phyloP scores from a whole-genome alignment of 305 asterid species.

The Fraxinus greggii region DNA sequence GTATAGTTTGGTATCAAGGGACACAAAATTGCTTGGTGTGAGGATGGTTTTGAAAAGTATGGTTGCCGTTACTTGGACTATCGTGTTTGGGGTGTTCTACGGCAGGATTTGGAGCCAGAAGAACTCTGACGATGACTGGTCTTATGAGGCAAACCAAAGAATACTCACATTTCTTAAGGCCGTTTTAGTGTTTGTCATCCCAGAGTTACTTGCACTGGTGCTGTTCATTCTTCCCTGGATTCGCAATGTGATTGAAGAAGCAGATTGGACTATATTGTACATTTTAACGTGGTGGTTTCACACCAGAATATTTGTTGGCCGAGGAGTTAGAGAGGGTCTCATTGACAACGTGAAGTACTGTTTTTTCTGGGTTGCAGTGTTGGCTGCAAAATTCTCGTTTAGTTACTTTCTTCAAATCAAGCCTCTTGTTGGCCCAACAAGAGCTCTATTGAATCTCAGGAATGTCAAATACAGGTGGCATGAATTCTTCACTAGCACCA shows the following conservation, averaged over 20 bases:
- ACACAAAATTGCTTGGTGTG: slow-evolving; percentile 65
- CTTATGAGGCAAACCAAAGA: slow-evolving; percentile 65
- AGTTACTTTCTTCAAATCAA: slow-evolving; percentile 87
- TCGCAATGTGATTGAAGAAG: slow-evolving; percentile 72
- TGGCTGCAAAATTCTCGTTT: slow-evolving; percentile 68
- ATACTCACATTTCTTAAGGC: slow-evolving; percentile 64
- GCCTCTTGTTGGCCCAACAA: slow-evolving; percentile 90
- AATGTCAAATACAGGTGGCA: slow-evolving; percentile 62
- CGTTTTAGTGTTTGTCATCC: slow-evolving; percentile 68
- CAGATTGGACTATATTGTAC: slow-evolving; percentile 56
- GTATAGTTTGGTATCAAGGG: slow-evolving; percentile 83
- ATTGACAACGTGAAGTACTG: slow-evolving; percentile 69
- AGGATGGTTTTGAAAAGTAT: slow-evolving; percentile 85
- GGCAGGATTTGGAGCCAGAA: slow-evolving; percentile 79
- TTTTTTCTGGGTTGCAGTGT: slow-evolving; percentile 65
- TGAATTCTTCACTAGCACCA: slow-evolving; percentile 79
- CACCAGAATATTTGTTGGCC: slow-evolving; percentile 69
- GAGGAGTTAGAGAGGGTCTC: slow-evolving; percentile 92
- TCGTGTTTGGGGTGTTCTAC: slow-evolving; percentile 78
- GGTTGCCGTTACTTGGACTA: slow-evolving; percentile 71
- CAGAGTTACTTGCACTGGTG: slow-evolving; percentile 70
- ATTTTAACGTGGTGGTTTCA: slow-evolving; percentile 88
- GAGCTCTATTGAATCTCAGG: slow-evolving; percentile 45
- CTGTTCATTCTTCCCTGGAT: slow-evolving; percentile 80
- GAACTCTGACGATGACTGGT: slow-evolving; percentile 71